These are phyloP conservation scores for Tetrapisispora namnaoensis DNA, from an alignment of 805 yeast genomes.

Conservation along the genomic window DNA sequence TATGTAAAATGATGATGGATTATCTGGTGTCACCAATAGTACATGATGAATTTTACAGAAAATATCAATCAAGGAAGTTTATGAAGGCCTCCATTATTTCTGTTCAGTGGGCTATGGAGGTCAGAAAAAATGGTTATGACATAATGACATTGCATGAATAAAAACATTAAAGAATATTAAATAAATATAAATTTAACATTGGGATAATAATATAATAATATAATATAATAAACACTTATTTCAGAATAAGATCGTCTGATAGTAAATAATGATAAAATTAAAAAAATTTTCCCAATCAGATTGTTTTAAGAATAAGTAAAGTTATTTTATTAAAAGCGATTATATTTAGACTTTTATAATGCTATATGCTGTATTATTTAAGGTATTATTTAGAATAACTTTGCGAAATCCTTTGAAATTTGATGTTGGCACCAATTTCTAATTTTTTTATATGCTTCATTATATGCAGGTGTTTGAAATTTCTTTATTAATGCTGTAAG, in stretches of 20 bases:
- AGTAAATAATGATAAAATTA: background rate
- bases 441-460: constrained; percentile 10
- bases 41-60: constrained; percentile 88
- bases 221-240: background rate
- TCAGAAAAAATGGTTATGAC: constrained; percentile 31
- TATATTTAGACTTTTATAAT: background rate
- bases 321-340: background rate
- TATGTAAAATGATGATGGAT: constrained; percentile 64
- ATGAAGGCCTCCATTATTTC: constrained; percentile 77
- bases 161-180: background rate
- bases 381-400: constrained; percentile 3
- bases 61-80: constrained; percentile 81
- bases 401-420: constrained; percentile 3
- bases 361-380: constrained; percentile 1
- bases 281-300: too few species aligned
- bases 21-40: constrained; percentile 71
- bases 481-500: constrained; percentile 20
- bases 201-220: background rate
- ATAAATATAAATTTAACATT: background rate
- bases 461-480: constrained; percentile 15
- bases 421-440: constrained; percentile 6
- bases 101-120: constrained; percentile 72
- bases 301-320: background rate
- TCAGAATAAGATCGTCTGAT: background rate
- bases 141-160: constrained; percentile 32